Base-by-base conservation (phyloP, 129 eudicot species). In the Artemisia tridentata region DNA sequence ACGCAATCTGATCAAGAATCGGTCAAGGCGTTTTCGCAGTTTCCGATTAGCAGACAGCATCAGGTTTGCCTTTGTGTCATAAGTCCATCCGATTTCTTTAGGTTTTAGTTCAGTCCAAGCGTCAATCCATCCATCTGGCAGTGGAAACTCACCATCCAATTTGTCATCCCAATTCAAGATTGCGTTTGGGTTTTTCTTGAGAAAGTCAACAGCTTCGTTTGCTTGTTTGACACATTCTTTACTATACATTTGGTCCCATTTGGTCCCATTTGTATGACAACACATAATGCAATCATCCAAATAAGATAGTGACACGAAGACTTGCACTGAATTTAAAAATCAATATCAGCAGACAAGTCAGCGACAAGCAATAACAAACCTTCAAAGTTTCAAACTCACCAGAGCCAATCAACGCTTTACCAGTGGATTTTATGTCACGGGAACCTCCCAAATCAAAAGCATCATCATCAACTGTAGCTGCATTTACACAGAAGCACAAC, bases 141-240 rank as follows among this genome's bases (percentile, higher is more conserved):
- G 21, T 68, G 96, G 98, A 76, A 93, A 86, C 9, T 49, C 79
- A 0, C 98, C 96, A n/a, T 93, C 98, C 75, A 85, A 70, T 63
- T 89, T 89, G 77, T 93, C 98, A 53, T 89, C 95, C 96, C 98
- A 93, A 80, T 93, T 93, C 98, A 93, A 89, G 13, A 93, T 79
- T 1, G 78, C 97, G 17, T 93, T 93, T 0, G 70, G 85, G 65
- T 85, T 48, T 29, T 73, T 56, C 38, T 82, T 71, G 19, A 93
- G 98, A 63, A 77, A 76, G 68, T 64, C 80, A 11, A 93, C 71
- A 18, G 98, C 88, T 72, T 93, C 96, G 4, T 82, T 84, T 41
- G 96, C 98, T 73, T 93, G 98, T 15, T 63, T 68, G 5, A 89
- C 96, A 1, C 98, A 90, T 70, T 93, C 98, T 77, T 85, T 89